Evolutionary conservation across 1,284 basidiomycete genomes (phyloP).

Genomic region (Heterobasidion irregulare): DNA sequence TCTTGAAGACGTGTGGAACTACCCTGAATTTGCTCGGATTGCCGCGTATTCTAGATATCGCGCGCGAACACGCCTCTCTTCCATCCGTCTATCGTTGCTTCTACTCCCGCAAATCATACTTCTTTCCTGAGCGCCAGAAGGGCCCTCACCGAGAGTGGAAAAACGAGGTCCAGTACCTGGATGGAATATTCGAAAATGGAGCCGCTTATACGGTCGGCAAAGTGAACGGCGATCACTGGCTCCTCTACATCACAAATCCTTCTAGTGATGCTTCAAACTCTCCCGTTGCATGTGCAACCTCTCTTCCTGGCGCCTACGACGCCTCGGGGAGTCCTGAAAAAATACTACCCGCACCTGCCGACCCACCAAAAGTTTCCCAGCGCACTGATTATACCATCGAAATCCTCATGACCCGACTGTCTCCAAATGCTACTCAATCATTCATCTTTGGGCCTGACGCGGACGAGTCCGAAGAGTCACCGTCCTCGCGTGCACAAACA

Average conservation of each 20-base stretch:
- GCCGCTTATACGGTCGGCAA: conserved; percentile 96
- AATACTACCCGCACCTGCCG: conserved; percentile 13
- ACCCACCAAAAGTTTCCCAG: conserved; percentile 22
- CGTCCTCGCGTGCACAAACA: conserved; percentile 57
- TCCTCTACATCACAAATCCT: conserved; percentile 85
- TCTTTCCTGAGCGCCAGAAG: conserved; percentile 95
- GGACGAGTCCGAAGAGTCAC: conserved; percentile 25
- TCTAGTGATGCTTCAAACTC: conserved; percentile 26
- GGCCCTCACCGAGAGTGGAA: conserved; percentile 96
- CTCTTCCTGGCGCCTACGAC: conserved; percentile 5
- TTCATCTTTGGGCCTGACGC: conserved; percentile 59
- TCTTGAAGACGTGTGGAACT: conserved; percentile 98
- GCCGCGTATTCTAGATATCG: conserved; percentile 88
- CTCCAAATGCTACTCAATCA: conserved; percentile 61
- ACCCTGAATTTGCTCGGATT: conserved; percentile 95
- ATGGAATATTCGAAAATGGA: conserved; percentile 81
- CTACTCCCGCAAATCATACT: conserved; percentile 98
- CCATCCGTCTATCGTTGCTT: conserved; percentile 81
- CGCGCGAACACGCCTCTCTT: conserved; percentile 70
- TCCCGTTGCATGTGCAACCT: conserved; percentile 9
- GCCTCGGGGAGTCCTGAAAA: conserved; percentile 8
- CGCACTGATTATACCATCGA: conserved; percentile 87
- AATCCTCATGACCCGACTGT: conserved; percentile 96
- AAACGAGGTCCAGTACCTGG: conserved; percentile 87
- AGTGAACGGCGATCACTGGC: conserved; percentile 98